Percentiles rank a stretch among this genome's conserved stretches.
These are phyloP conservation scores for Acephala macrosclerotiorum DNA, from an alignment of 2,329 filamentous ascomycete species.

Conservation along the genomic window DNA sequence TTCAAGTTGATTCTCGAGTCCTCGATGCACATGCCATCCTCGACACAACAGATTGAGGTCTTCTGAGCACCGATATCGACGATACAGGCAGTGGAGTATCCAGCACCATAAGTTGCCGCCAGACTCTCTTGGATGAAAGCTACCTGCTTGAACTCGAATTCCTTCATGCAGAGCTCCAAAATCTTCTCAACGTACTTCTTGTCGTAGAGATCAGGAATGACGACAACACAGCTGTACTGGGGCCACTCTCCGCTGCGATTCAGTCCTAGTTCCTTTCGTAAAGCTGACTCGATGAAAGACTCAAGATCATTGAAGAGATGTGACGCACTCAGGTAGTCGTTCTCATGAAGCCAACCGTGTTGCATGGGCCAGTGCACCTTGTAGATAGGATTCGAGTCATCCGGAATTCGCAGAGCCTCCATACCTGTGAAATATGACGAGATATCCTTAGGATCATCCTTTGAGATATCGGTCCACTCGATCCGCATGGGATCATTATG, in stretches of 20 bases:
- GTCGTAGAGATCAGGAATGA: constrained; percentile 97
- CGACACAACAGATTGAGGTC: constrained; percentile 95
- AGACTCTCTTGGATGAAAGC: constrained; percentile 97
- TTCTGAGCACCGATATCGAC: constrained; percentile 98
- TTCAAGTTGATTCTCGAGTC: constrained; percentile 96
- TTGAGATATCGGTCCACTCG: constrained; percentile 88
- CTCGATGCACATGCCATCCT: constrained; percentile 93
- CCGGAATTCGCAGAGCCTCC: constrained; percentile 84
- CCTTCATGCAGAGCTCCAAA: constrained; percentile 83
- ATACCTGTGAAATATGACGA: constrained; percentile 79
- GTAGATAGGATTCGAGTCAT: constrained; percentile 87
- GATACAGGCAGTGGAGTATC: constrained; percentile 92
- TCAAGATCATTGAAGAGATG: constrained; percentile 88
- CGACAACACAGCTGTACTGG: constrained; percentile 95
- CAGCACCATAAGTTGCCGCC: constrained; percentile 92
- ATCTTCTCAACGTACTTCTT: constrained; percentile 88
- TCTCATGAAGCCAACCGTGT: constrained; percentile 87
- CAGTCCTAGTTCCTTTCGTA: constrained; percentile 84
- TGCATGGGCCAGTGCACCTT: constrained; percentile 92
- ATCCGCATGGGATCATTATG: constrained; percentile 95
- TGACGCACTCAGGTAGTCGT: constrained; percentile 82
- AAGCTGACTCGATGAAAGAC: constrained; percentile 83
- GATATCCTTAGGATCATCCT: constrained; percentile 66
- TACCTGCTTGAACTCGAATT: constrained; percentile 87
- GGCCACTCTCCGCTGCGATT: constrained; percentile 81